These are phyloP conservation scores for Crucihimalaya himalaica DNA, from an alignment of 345 rosid species.

Conservation along the genomic window DNA sequence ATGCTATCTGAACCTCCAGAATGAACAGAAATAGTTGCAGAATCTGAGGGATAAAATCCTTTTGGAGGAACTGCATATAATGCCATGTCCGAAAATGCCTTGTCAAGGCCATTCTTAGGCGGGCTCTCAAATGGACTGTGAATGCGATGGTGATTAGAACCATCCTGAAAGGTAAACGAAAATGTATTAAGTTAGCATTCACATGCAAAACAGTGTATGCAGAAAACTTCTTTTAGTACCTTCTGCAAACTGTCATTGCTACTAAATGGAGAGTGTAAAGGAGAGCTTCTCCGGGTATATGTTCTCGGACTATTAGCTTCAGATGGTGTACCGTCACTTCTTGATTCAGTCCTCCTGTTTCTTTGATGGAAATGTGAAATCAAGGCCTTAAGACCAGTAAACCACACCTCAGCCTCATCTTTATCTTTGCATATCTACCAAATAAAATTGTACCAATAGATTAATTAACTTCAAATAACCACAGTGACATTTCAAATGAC, in stretches of 20 bases:
- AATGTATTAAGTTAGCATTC: constrained; percentile 2
- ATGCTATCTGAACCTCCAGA: constrained; percentile 95
- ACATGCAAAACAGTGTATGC: constrained; percentile 13
- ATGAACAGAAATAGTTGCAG: constrained; percentile 81
- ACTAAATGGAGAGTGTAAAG: constrained; percentile 67
- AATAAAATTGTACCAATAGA: constrained; percentile 24
- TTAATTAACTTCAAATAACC: constrained; percentile 20
- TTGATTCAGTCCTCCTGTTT: constrained; percentile 46
- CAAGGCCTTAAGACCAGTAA: constrained; percentile 57
- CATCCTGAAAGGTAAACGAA: constrained; percentile 55
- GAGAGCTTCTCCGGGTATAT: constrained; percentile 90
- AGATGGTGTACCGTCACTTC: constrained; percentile 53
- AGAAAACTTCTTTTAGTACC: constrained; percentile 44
- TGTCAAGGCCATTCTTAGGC: constrained; percentile 83
- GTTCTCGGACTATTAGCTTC: constrained; percentile 86
- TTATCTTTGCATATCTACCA: constrained; percentile 69
- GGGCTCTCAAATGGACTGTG: constrained; percentile 97
- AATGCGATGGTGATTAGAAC: constrained; percentile 67
- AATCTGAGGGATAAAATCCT: constrained; percentile 80
- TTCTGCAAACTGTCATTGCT: constrained; percentile 87
- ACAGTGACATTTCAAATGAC: constrained; percentile 11
- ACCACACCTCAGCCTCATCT: constrained; percentile 76
- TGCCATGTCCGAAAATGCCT: constrained; percentile 83
- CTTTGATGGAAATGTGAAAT: constrained; percentile 45
- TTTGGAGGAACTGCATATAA: constrained; percentile 82